phyloP scores from a whole-genome alignment of 1,284 basidiomycete genomes.

The Spongiforma sp. region DNA sequence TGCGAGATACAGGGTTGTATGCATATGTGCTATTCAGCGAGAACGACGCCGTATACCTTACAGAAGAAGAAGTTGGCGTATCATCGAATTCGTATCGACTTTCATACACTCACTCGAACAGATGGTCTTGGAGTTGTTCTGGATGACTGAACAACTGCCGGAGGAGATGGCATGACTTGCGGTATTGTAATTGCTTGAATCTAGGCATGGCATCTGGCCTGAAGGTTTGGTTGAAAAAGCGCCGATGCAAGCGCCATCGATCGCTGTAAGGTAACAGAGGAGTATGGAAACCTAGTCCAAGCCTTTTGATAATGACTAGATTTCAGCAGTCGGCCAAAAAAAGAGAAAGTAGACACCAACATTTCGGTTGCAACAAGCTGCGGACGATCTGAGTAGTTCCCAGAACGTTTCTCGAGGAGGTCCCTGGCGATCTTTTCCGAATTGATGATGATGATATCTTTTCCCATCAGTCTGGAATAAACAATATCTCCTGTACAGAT shows the following conservation, averaged over 20 bases:
- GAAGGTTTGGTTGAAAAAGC: conserved; percentile 18
- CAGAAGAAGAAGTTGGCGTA: background rate
- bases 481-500: conserved; percentile 10
- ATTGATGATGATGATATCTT: conserved; percentile 36
- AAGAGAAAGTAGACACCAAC: background rate
- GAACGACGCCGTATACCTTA: conserved; percentile 2
- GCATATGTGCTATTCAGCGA: background rate
- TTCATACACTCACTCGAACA: background rate
- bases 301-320: background rate
- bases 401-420: background rate
- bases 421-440: background rate
- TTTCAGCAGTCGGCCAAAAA: background rate
- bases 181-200: conserved; percentile 2
- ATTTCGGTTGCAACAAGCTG: background rate
- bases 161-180: conserved; percentile 2
- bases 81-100: background rate
- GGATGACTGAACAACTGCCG: background rate
- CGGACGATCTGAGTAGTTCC: background rate
- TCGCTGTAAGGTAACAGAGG: conserved; percentile 5
- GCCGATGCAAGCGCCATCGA: conserved; percentile 15
- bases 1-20: background rate
- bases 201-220: background rate
- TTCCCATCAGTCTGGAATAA: conserved; percentile 23
- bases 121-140: background rate
- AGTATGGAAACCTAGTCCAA: conserved; percentile 8